These are phyloP conservation scores for Aphanomyces cochlioides DNA, from an alignment of 352 stramenopile genomes.

Conservation along the genomic window DNA sequence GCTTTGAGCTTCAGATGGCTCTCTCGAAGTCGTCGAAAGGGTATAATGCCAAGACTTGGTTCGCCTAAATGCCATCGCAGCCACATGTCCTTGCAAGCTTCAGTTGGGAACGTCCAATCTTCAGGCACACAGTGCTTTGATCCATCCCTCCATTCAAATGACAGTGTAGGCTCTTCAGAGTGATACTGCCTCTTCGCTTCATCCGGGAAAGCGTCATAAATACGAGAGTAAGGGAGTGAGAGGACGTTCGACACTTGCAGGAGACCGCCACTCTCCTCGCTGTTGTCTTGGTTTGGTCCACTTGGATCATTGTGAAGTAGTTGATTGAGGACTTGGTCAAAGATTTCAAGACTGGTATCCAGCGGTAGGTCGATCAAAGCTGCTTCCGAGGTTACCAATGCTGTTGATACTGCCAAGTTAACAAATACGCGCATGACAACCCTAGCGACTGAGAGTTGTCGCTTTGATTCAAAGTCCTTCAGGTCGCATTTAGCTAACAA, in stretches of 20 bases:
- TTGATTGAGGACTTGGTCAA: neutral
- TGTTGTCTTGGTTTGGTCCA: neutral
- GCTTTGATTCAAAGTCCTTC: slow-evolving; percentile 4
- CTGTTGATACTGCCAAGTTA: neutral
- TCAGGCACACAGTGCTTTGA: neutral
- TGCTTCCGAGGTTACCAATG: neutral
- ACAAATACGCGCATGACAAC: neutral
- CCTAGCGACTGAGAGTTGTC: neutral
- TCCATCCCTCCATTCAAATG: neutral
- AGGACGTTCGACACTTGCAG: neutral
- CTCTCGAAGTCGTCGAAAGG: neutral
- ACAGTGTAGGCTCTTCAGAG: neutral
- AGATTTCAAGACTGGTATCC: neutral
- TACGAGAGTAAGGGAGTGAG: neutral
- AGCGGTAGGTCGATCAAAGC: neutral
- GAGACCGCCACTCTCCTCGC: too few species aligned
- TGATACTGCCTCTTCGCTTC: neutral
- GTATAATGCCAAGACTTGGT: neutral
- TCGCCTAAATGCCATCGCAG: neutral
- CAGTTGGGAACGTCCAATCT: neutral
- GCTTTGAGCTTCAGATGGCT: neutral
- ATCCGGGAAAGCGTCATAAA: neutral
- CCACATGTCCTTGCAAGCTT: neutral
- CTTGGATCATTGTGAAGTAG: neutral
- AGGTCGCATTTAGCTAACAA: neutral